Base-by-base conservation (phyloP, 2,329 filamentous ascomycete species). In the Colletotrichum phormii region DNA sequence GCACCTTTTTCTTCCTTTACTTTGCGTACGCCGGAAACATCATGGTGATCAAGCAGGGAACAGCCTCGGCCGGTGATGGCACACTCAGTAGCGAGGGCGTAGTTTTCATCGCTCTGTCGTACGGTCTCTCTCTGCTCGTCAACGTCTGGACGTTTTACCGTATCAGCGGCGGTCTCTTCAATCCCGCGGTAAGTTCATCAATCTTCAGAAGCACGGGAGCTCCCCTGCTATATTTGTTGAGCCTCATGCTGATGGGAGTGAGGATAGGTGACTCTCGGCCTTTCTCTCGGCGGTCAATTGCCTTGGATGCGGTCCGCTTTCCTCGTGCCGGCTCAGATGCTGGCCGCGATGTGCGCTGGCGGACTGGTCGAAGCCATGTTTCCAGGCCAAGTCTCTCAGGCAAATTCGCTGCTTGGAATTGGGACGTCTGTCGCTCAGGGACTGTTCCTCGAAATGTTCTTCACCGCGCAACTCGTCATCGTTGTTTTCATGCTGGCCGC, bases 401-500 rank as follows among this genome's bases (percentile, higher is more conserved):
- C 89, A 13, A 79, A 80, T 15, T 82, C 83, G 3, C 79, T 90
- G 2, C 84, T 93, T 4, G 83, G 83, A 4, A 82, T 81, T 1
- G 84, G 83, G 2, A 80, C 87, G 0, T 85, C 80, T 57, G 81
- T 85, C 55, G 83, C 82, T 0, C 89, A 89, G 75, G 89, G 89
- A 3, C 79, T 91, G 18, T 90, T 91, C 77, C 87, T 90, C 72
- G 89, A 91, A 78, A 87, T 90, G 83, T 89, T 91, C 77, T 83
- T 91, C 42, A 91, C 89, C 0, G 84, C 88, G 0, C 84, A 90
- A 77, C 83, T 92, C 18, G 86, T 91, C 12, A 87, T 91, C 71
- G 87, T 89, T 7, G 86, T 91, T 68, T 86, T 91, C 78, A 92
- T 93, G 89, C 83, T 93, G 42, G 91, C 90, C 0, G 87, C 86